Evolutionary conservation across 768 basidiomycete genomes (phyloP).

Genomic region (Xerocomellus dryophilus): DNA sequence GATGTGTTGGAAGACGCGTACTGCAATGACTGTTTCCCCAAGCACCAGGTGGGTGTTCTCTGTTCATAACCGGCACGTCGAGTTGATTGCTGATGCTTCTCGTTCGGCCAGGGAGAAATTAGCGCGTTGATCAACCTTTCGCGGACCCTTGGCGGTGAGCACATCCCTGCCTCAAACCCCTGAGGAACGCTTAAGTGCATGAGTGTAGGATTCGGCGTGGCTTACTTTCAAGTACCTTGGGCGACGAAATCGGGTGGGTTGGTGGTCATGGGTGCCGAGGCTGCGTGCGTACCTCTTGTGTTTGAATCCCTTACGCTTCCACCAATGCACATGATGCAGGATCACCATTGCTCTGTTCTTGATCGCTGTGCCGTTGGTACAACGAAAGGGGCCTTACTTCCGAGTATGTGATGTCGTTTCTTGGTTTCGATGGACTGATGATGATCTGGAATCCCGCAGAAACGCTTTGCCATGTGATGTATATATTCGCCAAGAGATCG

Average conservation of each 20-base stretch:
- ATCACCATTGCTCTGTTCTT: constrained; percentile 35
- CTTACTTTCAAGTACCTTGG: constrained; percentile 43
- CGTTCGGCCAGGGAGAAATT: constrained; percentile 36
- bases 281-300: constrained; percentile 27
- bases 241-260: constrained; percentile 34
- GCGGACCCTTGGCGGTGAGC: constrained; percentile 32
- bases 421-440: neutral
- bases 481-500: neutral
- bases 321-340: constrained; percentile 12
- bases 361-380: constrained; percentile 36
- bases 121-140: constrained; percentile 43
- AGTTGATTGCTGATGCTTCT: neutral
- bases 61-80: neutral
- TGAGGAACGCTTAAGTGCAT: neutral
- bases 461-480: constrained; percentile 20
- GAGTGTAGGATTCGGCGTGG: constrained; percentile 34
- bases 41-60: constrained; percentile 21
- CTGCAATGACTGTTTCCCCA: constrained; percentile 38
- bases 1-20: constrained; percentile 33
- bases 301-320: neutral
- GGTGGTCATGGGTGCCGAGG: constrained; percentile 38
- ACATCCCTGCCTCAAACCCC: neutral
- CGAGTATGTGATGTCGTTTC: constrained; percentile 26
- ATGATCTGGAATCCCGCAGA: constrained; percentile 3
- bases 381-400: constrained; percentile 33